These are phyloP conservation scores for Ceraceosorus bombacis DNA, from an alignment of 1,284 basidiomycete genomes.

Conservation along the genomic window DNA sequence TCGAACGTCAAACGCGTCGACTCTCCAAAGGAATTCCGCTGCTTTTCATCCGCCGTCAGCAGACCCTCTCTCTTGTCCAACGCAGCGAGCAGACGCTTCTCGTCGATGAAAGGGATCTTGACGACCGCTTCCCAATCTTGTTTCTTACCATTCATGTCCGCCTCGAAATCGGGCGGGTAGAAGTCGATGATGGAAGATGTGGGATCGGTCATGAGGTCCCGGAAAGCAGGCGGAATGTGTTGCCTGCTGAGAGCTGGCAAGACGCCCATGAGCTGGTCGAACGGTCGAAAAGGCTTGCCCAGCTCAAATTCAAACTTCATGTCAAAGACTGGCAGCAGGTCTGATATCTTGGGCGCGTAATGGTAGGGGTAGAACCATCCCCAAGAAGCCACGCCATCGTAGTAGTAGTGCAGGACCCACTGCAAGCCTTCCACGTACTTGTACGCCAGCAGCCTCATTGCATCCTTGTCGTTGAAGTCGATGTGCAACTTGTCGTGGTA, in stretches of 20 bases:
- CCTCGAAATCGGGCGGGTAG: conserved; percentile 83
- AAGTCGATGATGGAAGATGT: conserved; percentile 88
- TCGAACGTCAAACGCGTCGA: conserved; percentile 73
- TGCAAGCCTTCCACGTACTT: conserved; percentile 90
- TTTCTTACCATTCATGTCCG: conserved; percentile 96
- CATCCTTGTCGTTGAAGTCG: conserved; percentile 55
- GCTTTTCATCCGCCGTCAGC: conserved; percentile 70
- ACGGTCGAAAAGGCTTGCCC: conserved; percentile 84
- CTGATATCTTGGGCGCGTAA: conserved; percentile 67
- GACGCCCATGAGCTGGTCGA: conserved; percentile 97
- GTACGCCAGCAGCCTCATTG: conserved; percentile 41
- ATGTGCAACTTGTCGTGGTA: conserved; percentile 57
- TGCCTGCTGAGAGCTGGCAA: conserved; percentile 80
- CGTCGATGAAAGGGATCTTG: conserved; percentile 97
- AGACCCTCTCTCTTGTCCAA: conserved; percentile 61
- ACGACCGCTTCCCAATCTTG: conserved; percentile 98
- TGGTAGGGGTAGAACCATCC: conserved; percentile 99
- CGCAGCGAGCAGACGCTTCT: conserved; percentile 67
- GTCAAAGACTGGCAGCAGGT: conserved; percentile 66
- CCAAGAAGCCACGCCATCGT: conserved; percentile 93
- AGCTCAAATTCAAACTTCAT: conserved; percentile 79
- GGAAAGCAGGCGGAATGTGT: conserved; percentile 75
- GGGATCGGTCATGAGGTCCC: conserved; percentile 82
- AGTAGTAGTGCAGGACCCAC: conserved; percentile 99
- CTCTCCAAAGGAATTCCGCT: conserved; percentile 70